A percentile compares a stretch with the other conserved stretches of the same genome.
phyloP scores from a whole-genome alignment of 1,139 yeast species.

The Zygoascus hellenicus region DNA sequence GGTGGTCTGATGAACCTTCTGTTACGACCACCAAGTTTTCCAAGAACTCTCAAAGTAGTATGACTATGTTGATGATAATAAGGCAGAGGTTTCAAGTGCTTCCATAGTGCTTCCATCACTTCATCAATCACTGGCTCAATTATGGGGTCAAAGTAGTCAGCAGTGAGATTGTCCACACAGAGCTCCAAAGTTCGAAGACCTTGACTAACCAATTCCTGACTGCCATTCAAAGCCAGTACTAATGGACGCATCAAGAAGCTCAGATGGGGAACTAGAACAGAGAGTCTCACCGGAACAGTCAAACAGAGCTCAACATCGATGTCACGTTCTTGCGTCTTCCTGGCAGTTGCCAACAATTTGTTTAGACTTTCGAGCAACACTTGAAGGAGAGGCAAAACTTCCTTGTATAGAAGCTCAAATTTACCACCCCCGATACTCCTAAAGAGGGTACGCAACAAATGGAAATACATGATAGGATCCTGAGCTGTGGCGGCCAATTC shows the following conservation, averaged over 20 bases:
- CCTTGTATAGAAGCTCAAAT: conserved; percentile 85
- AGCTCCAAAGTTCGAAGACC: conserved; percentile 90
- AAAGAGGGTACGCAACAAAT: conserved; percentile 80
- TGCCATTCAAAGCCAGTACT: conserved; percentile 83
- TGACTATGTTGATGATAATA: conserved; percentile 90
- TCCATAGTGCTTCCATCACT: conserved; percentile 90
- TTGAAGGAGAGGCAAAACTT: conserved; percentile 84
- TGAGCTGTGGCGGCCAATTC: conserved; percentile 80
- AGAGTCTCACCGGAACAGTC: conserved; percentile 90
- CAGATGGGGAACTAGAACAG: conserved; percentile 89
- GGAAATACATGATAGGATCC: conserved; percentile 87
- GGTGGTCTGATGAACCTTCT: conserved; percentile 78
- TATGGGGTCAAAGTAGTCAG: conserved; percentile 95
- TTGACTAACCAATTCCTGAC: conserved; percentile 88
- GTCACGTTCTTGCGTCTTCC: conserved; percentile 87
- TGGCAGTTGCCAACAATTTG: conserved; percentile 72
- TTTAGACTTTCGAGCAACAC: conserved; percentile 80
- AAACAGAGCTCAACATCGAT: conserved; percentile 89
- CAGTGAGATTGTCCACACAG: conserved; percentile 95
- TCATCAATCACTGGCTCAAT: conserved; percentile 93
- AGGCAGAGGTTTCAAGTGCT: conserved; percentile 84
- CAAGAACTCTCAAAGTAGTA: conserved; percentile 85
- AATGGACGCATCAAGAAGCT: conserved; percentile 84
- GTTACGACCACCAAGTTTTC: conserved; percentile 94
- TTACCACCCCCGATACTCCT: conserved; percentile 96